Evolutionary conservation across 208 protist species (phyloP).

Genomic region (Leptomonas seymouri): DNA sequence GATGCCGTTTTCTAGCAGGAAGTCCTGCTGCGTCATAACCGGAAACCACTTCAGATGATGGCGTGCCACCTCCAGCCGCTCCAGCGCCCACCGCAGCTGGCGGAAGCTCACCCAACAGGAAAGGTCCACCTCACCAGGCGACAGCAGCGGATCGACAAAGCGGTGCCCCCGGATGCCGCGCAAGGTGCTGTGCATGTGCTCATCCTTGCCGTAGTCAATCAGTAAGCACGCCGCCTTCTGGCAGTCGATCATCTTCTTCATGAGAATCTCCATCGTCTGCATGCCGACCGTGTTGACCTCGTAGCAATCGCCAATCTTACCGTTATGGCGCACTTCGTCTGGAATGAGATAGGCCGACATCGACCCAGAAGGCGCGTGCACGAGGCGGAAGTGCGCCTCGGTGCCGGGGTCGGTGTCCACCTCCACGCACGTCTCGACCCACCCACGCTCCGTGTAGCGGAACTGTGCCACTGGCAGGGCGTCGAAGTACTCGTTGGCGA

Average conservation of each 20-base stretch:
- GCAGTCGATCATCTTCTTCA: slow-evolving; percentile 87
- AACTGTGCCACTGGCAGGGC: slow-evolving; percentile 93
- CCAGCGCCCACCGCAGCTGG: slow-evolving; percentile 81
- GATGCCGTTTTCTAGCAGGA: slow-evolving; percentile 86
- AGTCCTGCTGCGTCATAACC: slow-evolving; percentile 83
- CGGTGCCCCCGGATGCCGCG: slow-evolving; percentile 89
- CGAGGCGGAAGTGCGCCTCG: slow-evolving; percentile 88
- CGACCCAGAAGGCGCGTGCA: slow-evolving; percentile 86
- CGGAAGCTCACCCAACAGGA: slow-evolving; percentile 91
- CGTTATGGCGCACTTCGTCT: slow-evolving; percentile 72
- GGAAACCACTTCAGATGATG: slow-evolving; percentile 88
- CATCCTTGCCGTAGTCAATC: slow-evolving; percentile 94
- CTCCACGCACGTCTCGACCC: slow-evolving; percentile 93
- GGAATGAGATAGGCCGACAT: slow-evolving; percentile 90
- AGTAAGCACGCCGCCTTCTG: slow-evolving; percentile 85
- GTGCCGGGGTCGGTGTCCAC: slow-evolving; percentile 82
- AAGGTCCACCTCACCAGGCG: slow-evolving; percentile 93
- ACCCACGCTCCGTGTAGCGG: slow-evolving; percentile 91
- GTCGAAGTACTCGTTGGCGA: slow-evolving; percentile 93
- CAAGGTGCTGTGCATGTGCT: slow-evolving; percentile 91
- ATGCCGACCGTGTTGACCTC: slow-evolving; percentile 89
- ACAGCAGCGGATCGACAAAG: slow-evolving; percentile 89
- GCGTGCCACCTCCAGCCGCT: slow-evolving; percentile 81
- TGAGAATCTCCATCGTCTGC: slow-evolving; percentile 87
- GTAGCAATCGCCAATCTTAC: slow-evolving; percentile 75